phyloP scores from a whole-genome alignment of 2,329 filamentous ascomycete genomes.

The Geosmithia flava region DNA sequence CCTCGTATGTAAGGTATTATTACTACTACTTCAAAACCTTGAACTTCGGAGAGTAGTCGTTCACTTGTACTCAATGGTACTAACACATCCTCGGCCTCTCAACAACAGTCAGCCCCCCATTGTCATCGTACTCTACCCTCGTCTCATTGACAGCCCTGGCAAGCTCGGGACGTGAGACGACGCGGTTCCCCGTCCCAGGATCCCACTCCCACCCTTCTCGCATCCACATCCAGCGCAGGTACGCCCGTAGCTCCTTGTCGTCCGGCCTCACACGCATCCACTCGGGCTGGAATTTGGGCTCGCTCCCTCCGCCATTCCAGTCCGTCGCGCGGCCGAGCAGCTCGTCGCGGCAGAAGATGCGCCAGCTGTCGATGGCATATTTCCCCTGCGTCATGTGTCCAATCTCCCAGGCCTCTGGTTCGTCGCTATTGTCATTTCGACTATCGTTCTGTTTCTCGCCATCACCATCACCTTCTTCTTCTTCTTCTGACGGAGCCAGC shows the following conservation, averaged over 20 bases:
- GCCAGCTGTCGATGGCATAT: conserved; percentile 83
- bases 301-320: conserved; percentile 48
- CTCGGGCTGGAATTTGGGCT: conserved; percentile 60
- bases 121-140: conserved; percentile 42
- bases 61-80: too few relatives aligned
- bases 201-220: conserved; percentile 78
- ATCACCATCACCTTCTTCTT: background rate
- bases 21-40: too few relatives aligned
- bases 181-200: conserved; percentile 52
- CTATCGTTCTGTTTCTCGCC: conserved; percentile 1
- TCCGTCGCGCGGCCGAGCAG: conserved; percentile 53
- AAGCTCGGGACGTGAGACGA: conserved; percentile 38
- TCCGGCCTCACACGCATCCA: conserved; percentile 77
- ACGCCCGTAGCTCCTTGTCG: conserved; percentile 85
- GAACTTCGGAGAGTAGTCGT: too few relatives aligned
- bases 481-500: background rate
- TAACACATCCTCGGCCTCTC: background rate
- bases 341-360: conserved; percentile 81
- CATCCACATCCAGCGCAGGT: conserved; percentile 84
- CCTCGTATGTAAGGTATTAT: too few relatives aligned
- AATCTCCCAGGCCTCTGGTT: conserved; percentile 59
- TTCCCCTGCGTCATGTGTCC: conserved; percentile 71
- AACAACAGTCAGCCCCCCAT: conserved; percentile 24
- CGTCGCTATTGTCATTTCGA: conserved; percentile 1
- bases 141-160: conserved; percentile 43